A percentile compares a stretch with the other conserved stretches of the same genome.
These are phyloP conservation scores for Niveomyces coronatus DNA, from an alignment of 2,329 filamentous ascomycete species.

Conservation along the genomic window DNA sequence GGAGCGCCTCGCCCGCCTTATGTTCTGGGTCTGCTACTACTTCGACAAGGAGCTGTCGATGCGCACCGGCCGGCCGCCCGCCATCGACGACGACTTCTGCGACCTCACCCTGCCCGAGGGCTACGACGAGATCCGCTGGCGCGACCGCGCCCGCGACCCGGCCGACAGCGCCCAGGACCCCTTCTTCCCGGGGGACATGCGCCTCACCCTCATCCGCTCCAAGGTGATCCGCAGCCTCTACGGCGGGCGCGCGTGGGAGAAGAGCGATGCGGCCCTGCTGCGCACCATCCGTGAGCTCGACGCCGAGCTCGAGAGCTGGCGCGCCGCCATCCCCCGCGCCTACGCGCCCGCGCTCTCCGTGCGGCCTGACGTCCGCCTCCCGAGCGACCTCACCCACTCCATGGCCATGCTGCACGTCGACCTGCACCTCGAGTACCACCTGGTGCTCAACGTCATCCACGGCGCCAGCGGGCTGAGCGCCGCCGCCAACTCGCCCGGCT, in stretches of 20 bases:
- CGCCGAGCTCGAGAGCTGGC: constrained; percentile 45
- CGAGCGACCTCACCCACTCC: constrained; percentile 16
- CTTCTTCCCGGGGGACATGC: constrained; percentile 36
- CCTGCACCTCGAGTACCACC: constrained; percentile 44
- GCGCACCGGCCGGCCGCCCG: constrained; percentile 41
- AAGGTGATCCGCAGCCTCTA: constrained; percentile 38
- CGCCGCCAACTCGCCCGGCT: constrained; percentile 21
- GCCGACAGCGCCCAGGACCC: constrained; percentile 14
- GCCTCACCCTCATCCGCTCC: constrained; percentile 40
- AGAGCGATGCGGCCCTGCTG: constrained; percentile 43
- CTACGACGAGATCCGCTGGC: constrained; percentile 17
- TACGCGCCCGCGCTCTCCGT: constrained; percentile 39
- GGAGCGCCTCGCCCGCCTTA: constrained; percentile 24
- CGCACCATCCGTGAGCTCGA: constrained; percentile 46
- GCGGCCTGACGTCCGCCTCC: constrained; percentile 16
- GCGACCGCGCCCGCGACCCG: constrained; percentile 2
- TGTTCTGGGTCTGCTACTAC: constrained; percentile 47
- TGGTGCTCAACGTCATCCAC: constrained; percentile 45
- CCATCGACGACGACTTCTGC: constrained; percentile 40
- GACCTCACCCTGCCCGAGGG: constrained; percentile 37
- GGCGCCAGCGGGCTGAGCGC: constrained; percentile 42
- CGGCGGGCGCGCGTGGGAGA: constrained; percentile 35
- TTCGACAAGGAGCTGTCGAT: constrained; percentile 47
- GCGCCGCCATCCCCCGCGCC: constrained; percentile 33
- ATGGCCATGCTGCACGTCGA: constrained; percentile 36